Evolutionary conservation across 495 filamentous ascomycete genomes (phyloP).

Genomic region (Penicillium malachiteum): DNA sequence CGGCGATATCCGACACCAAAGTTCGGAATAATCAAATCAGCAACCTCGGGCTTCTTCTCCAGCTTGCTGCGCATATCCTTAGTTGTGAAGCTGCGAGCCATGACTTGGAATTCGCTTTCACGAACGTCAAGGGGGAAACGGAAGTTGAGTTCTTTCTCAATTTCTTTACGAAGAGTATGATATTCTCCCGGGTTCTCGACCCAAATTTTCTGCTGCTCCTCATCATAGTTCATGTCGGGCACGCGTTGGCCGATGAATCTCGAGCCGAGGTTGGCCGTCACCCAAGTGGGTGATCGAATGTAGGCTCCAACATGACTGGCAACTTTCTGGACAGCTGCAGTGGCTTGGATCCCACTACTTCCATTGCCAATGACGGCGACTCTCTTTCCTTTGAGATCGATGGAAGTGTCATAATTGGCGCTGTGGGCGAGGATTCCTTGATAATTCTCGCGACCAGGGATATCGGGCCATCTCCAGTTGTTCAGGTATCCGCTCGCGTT

Average conservation of each 20-base stretch:
- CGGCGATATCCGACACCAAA: conserved; percentile 45
- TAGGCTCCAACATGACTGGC: not conserved
- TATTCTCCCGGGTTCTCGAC: conserved; percentile 3
- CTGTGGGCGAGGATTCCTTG: conserved; percentile 26
- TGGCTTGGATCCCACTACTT: conserved; percentile 43
- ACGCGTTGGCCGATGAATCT: not conserved
- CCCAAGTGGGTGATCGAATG: conserved; percentile 1
- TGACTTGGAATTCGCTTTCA: not conserved
- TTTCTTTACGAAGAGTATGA: not conserved
- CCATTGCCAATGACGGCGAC: conserved; percentile 51
- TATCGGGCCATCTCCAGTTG: conserved; percentile 43
- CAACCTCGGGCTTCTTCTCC: conserved; percentile 26
- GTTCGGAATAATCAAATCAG: conserved; percentile 40
- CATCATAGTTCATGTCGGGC: not conserved
- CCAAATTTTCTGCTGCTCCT: conserved; percentile 1
- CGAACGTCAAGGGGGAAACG: not conserved
- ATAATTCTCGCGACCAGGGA: conserved; percentile 15
- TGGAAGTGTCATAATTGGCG: conserved; percentile 18
- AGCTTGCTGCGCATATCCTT: conserved; percentile 37
- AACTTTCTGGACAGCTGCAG: not conserved
- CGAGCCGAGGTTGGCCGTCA: conserved; percentile 2
- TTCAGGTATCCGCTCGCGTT: conserved; percentile 51
- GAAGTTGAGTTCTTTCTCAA: conserved; percentile 25
- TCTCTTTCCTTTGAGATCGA: conserved; percentile 36
- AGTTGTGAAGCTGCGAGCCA: not conserved